Evolutionary conservation across 768 basidiomycete genomes (phyloP).

Genomic region (Trametopsis cervina): DNA sequence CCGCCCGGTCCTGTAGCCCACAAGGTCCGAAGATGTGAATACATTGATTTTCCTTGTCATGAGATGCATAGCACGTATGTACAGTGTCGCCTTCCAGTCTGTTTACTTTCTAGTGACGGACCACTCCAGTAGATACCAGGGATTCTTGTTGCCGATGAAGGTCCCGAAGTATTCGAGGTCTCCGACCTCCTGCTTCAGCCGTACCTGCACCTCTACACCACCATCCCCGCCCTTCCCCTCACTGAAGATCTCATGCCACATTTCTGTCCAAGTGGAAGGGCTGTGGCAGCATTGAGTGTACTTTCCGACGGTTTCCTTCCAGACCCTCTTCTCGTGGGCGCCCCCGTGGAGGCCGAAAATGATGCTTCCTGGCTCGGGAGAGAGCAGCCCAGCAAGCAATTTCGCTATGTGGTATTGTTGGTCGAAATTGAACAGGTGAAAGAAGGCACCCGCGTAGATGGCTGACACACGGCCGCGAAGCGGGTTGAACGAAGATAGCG

Average conservation of each 20-base stretch:
- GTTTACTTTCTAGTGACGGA: constrained; percentile 11
- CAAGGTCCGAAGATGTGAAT: neutral
- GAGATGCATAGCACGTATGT: neutral
- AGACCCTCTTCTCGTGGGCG: constrained; percentile 23
- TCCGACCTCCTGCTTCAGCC: constrained; percentile 7
- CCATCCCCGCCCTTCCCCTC: constrained; percentile 19
- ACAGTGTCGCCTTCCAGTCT: neutral
- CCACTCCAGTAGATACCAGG: constrained; percentile 8
- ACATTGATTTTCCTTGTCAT: neutral
- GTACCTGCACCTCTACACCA: constrained; percentile 21
- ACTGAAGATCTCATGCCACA: constrained; percentile 33
- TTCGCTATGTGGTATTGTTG: constrained; percentile 33
- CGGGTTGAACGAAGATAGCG: constrained; percentile 35
- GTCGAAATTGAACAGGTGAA: constrained; percentile 37
- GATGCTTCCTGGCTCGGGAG: constrained; percentile 32
- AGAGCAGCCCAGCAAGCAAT: constrained; percentile 31
- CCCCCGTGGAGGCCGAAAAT: constrained; percentile 36
- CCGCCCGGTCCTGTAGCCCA: neutral
- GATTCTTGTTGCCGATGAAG: neutral
- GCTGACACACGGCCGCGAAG: constrained; percentile 39
- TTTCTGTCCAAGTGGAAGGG: constrained; percentile 29
- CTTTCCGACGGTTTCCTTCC: neutral
- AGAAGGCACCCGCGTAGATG: constrained; percentile 43
- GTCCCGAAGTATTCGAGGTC: constrained; percentile 4
- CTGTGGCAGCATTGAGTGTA: constrained; percentile 27